Base-by-base conservation (phyloP, 2,329 filamentous ascomycete species). In the Pseudogymnoascus sp. region DNA sequence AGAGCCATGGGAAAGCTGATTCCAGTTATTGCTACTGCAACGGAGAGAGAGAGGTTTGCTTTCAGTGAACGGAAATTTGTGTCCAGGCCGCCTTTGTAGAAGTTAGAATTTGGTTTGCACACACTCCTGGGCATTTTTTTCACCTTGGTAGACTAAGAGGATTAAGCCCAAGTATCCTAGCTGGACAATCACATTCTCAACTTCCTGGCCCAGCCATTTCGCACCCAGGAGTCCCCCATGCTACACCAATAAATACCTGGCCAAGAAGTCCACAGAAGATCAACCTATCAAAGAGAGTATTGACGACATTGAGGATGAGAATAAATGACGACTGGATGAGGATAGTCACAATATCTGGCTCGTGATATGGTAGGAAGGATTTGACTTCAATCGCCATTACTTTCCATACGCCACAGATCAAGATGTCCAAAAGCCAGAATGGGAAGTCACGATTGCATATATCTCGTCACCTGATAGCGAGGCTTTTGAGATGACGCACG, bases 141-240 rank as follows among this genome's bases (percentile, higher is more conserved):
- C 31, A 65, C 63, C 65, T 76, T 91, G 85, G 69, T 84, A 90
- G 0, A 91, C 87, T 1, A 91, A 74, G 18, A 90, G 73, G 2
- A 91, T 79, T 29, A 91, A 70, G 0, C 88, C 88, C 0, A 91
- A 72, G 69, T 91, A 92, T 0, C 88, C 88, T 0, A 91, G 70
- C 64, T 88, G 81, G 6, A 86, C 79, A 27, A 88, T 76, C 0
- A 78, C 77, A 27, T 79, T 68, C 71, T 91, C 79, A 1, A 77
- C 72, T 3, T 79, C 74, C 0, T 60, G 31, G 0, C 77, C 74
- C 0, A 92, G 78, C 80, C 81, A 85, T 81, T 31, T 35, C 25
- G 6, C 48, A 55, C 0, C 85, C 86, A 0, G 88, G 87, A 0
- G 79, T 81, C 9, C 88, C 87, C 81, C 82, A 91, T 8, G 83